phyloP scores from a whole-genome alignment of 495 filamentous ascomycete genomes.

The Xylaria scruposa region DNA sequence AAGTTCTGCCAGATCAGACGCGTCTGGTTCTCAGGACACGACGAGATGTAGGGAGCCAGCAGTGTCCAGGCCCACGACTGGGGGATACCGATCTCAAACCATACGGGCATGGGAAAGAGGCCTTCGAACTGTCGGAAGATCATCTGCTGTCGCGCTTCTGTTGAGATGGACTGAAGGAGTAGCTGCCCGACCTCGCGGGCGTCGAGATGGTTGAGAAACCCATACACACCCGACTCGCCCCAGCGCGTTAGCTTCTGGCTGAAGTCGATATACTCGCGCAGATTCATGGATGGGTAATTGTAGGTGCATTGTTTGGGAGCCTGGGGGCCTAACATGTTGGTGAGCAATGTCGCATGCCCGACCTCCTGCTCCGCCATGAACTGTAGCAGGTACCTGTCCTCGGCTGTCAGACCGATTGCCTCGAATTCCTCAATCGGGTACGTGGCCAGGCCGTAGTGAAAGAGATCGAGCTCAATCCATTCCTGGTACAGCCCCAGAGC shows the following conservation, averaged over 20 bases:
- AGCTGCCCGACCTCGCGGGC: constrained; percentile 75
- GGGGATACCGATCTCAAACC: constrained; percentile 81
- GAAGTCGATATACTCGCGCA: constrained; percentile 84
- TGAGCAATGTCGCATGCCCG: constrained; percentile 79
- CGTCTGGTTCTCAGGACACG: constrained; percentile 76
- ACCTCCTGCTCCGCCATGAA: constrained; percentile 89
- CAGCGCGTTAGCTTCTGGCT: constrained; percentile 84
- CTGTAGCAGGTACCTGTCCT: constrained; percentile 74
- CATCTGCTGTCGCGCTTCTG: constrained; percentile 88
- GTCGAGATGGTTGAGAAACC: constrained; percentile 82
- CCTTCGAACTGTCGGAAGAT: constrained; percentile 88
- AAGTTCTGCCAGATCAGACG: constrained; percentile 89
- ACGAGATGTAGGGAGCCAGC: constrained; percentile 82
- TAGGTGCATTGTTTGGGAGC: constrained; percentile 80
- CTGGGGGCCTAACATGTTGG: constrained; percentile 79
- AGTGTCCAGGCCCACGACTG: constrained; percentile 90
- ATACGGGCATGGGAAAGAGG: constrained; percentile 84
- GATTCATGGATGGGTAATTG: constrained; percentile 80
- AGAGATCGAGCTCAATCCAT: constrained; percentile 88
- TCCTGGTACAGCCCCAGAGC: constrained; percentile 78
- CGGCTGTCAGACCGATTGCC: constrained; percentile 67
- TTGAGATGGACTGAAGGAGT: constrained; percentile 77
- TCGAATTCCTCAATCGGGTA: constrained; percentile 77
- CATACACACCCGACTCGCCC: constrained; percentile 84
- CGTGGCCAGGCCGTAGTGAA: constrained; percentile 75